Percentiles rank a stretch among this genome's conserved stretches.
These are phyloP conservation scores for Boletus rubroflammeus DNA, from an alignment of 768 basidiomycete genomes.

Conservation along the genomic window DNA sequence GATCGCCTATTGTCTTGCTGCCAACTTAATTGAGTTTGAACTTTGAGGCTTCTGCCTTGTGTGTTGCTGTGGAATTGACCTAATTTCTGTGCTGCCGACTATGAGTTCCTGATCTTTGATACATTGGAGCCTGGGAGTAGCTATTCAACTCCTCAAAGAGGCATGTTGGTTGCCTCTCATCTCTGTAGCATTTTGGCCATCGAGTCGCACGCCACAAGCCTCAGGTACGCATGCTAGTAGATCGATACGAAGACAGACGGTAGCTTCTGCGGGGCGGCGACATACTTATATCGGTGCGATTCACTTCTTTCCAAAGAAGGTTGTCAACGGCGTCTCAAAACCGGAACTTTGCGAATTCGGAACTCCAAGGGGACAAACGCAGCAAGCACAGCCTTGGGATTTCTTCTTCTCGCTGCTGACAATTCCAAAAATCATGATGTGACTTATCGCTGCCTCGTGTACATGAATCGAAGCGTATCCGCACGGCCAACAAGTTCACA, in stretches of 20 bases:
- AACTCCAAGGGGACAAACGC: not conserved
- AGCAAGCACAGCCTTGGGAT: slow-evolving; percentile 1
- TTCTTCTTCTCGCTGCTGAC: slow-evolving; percentile 1
- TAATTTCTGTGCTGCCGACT: not conserved
- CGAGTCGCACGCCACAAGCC: not conserved
- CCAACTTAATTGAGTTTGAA: not conserved
- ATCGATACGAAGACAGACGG: not conserved
- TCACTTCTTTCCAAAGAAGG: not conserved
- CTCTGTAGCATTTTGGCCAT: not conserved
- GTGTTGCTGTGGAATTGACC: not conserved
- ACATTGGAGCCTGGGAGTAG: too few species aligned
- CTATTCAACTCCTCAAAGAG: not conserved
- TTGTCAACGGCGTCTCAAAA: not conserved
- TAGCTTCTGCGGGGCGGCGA: not conserved
- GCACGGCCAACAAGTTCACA: slow-evolving; percentile 1
- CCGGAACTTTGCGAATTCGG: not conserved
- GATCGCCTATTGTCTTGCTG: not conserved
- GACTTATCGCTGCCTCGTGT: slow-evolving; percentile 15
- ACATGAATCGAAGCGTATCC: slow-evolving; percentile 5
- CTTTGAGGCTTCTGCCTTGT: too few species aligned
- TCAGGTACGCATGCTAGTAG: not conserved
- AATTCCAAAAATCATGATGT: slow-evolving; percentile 6
- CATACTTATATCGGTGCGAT: too few species aligned
- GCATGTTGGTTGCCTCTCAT: not conserved
- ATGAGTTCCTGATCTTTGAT: not conserved